These are phyloP conservation scores for Leccinum truebloodii DNA, from an alignment of 768 basidiomycete genomes.

Conservation along the genomic window DNA sequence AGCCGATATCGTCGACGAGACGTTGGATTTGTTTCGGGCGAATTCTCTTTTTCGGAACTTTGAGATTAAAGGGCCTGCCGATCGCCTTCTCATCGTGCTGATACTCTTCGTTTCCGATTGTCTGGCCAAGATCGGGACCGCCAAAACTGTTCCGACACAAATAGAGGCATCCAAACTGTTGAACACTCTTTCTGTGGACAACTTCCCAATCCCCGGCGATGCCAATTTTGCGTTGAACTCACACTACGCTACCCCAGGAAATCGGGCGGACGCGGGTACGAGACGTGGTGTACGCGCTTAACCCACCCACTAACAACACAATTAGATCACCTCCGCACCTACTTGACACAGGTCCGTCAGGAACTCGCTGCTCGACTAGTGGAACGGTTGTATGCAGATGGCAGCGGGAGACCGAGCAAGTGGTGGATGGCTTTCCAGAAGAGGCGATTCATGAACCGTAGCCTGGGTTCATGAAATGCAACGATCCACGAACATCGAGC, in stretches of 20 bases:
- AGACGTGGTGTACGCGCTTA: constrained; percentile 4
- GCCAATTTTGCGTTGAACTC: constrained; percentile 92
- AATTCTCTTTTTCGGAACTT: constrained; percentile 99
- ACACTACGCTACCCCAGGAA: constrained; percentile 81
- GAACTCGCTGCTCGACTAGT: constrained; percentile 86
- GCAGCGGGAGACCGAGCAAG: constrained; percentile 93
- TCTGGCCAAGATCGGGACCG: constrained; percentile 81
- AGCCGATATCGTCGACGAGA: constrained; percentile 93
- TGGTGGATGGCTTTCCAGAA: constrained; percentile 99
- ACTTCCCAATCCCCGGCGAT: constrained; percentile 93
- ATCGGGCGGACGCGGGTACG: constrained; percentile 80
- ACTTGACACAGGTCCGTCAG: constrained; percentile 90
- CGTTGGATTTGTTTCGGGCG: constrained; percentile 94
- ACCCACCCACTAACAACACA: constrained; percentile 10
- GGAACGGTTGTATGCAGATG: constrained; percentile 89
- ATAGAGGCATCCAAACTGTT: constrained; percentile 86
- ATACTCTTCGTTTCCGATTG: constrained; percentile 99
- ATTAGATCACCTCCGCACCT: constrained; percentile 85
- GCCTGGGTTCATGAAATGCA: constrained; percentile 59
- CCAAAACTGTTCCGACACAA: constrained; percentile 67
- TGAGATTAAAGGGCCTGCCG: constrained; percentile 98
- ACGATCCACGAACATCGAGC: not conserved
- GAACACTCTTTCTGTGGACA: constrained; percentile 92
- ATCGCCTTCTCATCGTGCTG: constrained; percentile 93
- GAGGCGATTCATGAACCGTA: constrained; percentile 93